Evolutionary conservation across 1,139 yeast genomes (phyloP).

Genomic region (Blastobotrys serpentis): DNA sequence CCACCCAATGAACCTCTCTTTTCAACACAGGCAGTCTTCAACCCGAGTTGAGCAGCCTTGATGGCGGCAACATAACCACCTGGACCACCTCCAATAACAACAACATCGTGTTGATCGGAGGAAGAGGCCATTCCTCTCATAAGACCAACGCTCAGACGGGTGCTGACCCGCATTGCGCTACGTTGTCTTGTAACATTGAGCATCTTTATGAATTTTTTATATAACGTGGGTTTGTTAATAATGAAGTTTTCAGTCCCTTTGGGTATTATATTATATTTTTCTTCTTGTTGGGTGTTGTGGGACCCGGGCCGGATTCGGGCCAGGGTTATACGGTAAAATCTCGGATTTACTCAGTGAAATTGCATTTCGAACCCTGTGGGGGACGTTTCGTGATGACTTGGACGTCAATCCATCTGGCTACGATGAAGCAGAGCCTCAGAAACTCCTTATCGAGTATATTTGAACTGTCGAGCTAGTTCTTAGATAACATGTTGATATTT

Average conservation of each 20-base stretch:
- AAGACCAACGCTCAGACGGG: conserved; percentile 5
- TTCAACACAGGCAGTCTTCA: conserved; percentile 93
- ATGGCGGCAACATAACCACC: conserved; percentile 98
- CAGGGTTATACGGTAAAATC: background rate
- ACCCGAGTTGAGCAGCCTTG: conserved; percentile 95
- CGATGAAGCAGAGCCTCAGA: background rate
- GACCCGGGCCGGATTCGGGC: conserved; percentile 2
- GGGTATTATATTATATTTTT: background rate
- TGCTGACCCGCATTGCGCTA: conserved; percentile 4
- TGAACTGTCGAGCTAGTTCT: too few species aligned
- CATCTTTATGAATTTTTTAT: conserved; percentile 8
- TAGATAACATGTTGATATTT: too few species aligned
- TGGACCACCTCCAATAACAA: conserved; percentile 98
- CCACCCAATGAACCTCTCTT: conserved; percentile 97
- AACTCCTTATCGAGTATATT: too few species aligned
- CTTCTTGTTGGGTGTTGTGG: conserved; percentile 3
- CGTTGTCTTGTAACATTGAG: conserved; percentile 7
- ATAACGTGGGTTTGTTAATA: conserved; percentile 1
- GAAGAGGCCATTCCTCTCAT: conserved; percentile 19
- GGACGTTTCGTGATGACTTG: too few species aligned
- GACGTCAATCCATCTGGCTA: too few species aligned
- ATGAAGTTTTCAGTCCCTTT: background rate
- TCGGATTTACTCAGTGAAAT: conserved; percentile 5
- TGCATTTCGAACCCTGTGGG: background rate
- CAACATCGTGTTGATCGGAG: conserved; percentile 68